Base-by-base conservation (phyloP, 2,329 filamentous ascomycete genomes). In the Nothomitra cinnamomea region DNA sequence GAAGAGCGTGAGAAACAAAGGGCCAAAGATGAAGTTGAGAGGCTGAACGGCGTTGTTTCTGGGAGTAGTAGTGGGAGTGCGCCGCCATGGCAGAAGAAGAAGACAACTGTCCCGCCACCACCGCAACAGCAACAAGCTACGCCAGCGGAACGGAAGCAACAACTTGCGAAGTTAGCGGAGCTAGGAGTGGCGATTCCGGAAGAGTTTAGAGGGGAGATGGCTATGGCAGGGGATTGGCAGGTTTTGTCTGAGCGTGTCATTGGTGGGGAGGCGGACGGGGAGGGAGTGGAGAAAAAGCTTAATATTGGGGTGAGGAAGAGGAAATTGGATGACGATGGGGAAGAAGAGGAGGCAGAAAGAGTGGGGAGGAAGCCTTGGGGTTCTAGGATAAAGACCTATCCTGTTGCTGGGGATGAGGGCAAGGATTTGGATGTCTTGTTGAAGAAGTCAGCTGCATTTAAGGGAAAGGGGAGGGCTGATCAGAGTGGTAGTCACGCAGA, bases 211-310 rank as follows among this genome's bases (percentile, higher is more conserved):
- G 74, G 77, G 1, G 86, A 92, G 56, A 80, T 95, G 78, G 88
- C 89, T 3, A 80, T 95, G 71, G 82, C 83, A 2, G 87, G 92
- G 32, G 85, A 94, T 53, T 98, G 90, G 90, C 80, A 87, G 55
- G 79, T 77, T 4, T 77, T 86, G 41, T 74, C 79, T 45, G 73
- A 71, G 58, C 68, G 60, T 28, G 19, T 51, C 32, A 50, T 41
- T 8, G 68, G 73, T 13, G 70, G 73, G 15, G 21, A 64, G 10
- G 65, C 66, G 13, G 65, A 60, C 32, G 59, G 60, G 42, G 64
- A 65, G 54, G 60, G 62, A 51, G 60, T 60, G 48, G 58, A 62
- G 12, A 58, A 57, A 25, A 57, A 56, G 21, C 58, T 51, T 41
- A 58, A 56, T 17, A 60, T 61, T 32, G 58, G 53, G 28, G 58